phyloP scores from a whole-genome alignment of 2,329 filamentous ascomycete genomes.

The Aspergillus pseudoterreus region DNA sequence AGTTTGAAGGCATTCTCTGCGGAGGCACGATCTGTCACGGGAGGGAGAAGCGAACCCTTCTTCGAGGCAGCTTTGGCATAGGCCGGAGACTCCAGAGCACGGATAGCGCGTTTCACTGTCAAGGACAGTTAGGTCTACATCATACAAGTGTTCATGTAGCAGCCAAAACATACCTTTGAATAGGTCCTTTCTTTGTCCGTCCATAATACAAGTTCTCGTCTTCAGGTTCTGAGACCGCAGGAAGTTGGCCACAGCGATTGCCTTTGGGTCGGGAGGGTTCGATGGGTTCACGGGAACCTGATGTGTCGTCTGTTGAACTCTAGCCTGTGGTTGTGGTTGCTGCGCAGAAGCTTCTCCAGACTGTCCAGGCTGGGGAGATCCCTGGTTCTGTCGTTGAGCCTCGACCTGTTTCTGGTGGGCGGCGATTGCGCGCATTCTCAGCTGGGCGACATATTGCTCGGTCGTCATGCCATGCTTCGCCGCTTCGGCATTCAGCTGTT shows the following conservation, averaged over 20 bases:
- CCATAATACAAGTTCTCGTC: conserved; percentile 83
- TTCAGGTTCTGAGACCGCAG: conserved; percentile 81
- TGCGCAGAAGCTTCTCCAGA: conserved; percentile 40
- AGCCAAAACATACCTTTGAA: conserved; percentile 68
- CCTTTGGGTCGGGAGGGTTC: conserved; percentile 77
- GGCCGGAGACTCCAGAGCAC: conserved; percentile 80
- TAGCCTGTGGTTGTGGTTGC: conserved; percentile 23
- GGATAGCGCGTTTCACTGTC: conserved; percentile 89
- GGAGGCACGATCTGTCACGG: conserved; percentile 80
- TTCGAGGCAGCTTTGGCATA: conserved; percentile 79
- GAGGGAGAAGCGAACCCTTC: conserved; percentile 85
- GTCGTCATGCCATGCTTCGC: conserved; percentile 52
- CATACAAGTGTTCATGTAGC: not conserved
- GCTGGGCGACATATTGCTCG: conserved; percentile 46
- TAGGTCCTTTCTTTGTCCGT: conserved; percentile 97
- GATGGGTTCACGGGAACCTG: conserved; percentile 47
- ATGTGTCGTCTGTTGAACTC: conserved; percentile 36
- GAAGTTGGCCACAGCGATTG: conserved; percentile 85
- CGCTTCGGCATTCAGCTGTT: conserved; percentile 44
- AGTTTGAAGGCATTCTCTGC: conserved; percentile 95
- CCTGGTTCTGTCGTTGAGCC: conserved; percentile 35
- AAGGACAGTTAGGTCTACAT: not conserved
- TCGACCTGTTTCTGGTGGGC: conserved; percentile 38
- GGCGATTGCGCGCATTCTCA: conserved; percentile 46
- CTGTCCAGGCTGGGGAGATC: conserved; percentile 27